Evolutionary conservation across 1,284 basidiomycete species (phyloP).

Genomic region (Ceraceosorus guamensis): DNA sequence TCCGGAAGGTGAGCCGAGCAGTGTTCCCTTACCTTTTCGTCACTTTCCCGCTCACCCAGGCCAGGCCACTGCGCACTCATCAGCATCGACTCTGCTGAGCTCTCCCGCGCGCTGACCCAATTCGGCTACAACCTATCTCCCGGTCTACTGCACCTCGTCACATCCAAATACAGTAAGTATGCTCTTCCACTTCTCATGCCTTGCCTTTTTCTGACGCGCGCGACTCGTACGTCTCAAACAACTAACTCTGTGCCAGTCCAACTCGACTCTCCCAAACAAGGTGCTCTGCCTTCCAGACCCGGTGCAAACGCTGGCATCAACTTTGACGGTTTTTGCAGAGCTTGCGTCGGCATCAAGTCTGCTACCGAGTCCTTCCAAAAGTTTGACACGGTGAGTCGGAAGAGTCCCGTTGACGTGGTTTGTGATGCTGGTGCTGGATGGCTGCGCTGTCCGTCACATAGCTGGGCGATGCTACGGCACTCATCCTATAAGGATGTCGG

Average conservation of each 20-base stretch:
- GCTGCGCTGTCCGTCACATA: constrained; percentile 3
- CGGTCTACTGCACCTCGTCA: constrained; percentile 26
- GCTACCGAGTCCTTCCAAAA: constrained; percentile 30
- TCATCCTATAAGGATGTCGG: background rate
- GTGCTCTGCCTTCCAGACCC: no score
- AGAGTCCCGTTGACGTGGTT: background rate
- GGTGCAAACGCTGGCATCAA: constrained; percentile 28
- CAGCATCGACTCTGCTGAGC: no score
- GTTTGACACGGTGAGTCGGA: no score
- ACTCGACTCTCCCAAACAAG: no score
- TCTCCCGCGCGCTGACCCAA: constrained; percentile 24
- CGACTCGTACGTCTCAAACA: no score
- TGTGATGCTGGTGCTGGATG: background rate
- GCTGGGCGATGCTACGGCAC: background rate
- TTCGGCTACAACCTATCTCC: constrained; percentile 38
- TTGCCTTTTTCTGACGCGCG: no score
- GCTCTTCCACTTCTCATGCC: constrained; percentile 2
- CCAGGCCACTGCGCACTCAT: no score
- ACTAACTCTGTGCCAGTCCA: no score
- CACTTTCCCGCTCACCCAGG: no score
- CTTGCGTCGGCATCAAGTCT: constrained; percentile 33
- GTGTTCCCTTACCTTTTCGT: no score
- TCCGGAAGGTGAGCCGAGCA: no score
- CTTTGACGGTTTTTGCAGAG: constrained; percentile 29
- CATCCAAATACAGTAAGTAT: constrained; percentile 40